These are phyloP conservation scores for Groenewaldozyma auringiensis DNA, from an alignment of 1,139 yeast species.

Conservation along the genomic window DNA sequence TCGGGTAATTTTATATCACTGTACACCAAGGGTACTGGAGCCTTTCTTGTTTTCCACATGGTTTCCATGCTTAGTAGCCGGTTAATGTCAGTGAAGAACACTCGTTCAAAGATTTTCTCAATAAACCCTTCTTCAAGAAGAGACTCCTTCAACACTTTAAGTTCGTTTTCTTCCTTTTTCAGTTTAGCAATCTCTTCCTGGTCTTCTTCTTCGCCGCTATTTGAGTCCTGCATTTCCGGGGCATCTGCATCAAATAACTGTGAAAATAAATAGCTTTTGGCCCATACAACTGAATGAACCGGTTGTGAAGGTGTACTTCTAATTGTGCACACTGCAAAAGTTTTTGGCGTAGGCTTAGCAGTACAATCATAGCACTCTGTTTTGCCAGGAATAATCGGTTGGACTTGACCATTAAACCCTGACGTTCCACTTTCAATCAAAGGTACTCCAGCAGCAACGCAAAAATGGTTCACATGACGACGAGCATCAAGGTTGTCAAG, in stretches of 20 bases:
- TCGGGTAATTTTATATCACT: slow-evolving; percentile 16
- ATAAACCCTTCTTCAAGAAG: slow-evolving; percentile 34
- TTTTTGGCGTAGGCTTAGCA: slow-evolving; percentile 77
- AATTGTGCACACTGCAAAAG: slow-evolving; percentile 94
- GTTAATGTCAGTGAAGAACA: slow-evolving; percentile 66
- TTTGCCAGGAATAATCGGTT: slow-evolving; percentile 73
- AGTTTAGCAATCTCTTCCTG: slow-evolving; percentile 56
- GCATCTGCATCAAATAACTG: slow-evolving; percentile 59
- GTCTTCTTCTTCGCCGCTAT: slow-evolving; percentile 33
- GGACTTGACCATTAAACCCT: slow-evolving; percentile 89
- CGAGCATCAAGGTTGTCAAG: slow-evolving; percentile 91
- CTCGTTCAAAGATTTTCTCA: slow-evolving; percentile 34
- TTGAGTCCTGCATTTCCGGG: slow-evolving; percentile 32
- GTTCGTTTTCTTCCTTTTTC: slow-evolving; percentile 67
- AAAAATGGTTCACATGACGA: slow-evolving; percentile 76
- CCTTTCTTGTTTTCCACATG: slow-evolving; percentile 65
- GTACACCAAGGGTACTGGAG: slow-evolving; percentile 56
- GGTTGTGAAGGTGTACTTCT: slow-evolving; percentile 96
- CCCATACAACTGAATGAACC: slow-evolving; percentile 96
- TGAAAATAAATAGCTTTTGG: slow-evolving; percentile 77
- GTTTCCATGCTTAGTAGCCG: slow-evolving; percentile 64
- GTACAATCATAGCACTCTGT: slow-evolving; percentile 94
- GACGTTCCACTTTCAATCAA: slow-evolving; percentile 93
- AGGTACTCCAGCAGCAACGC: slow-evolving; percentile 65
- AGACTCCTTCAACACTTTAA: slow-evolving; percentile 51